Evolutionary conservation across 208 protist genomes (phyloP).

Genomic region (Lotmaria passim): DNA sequence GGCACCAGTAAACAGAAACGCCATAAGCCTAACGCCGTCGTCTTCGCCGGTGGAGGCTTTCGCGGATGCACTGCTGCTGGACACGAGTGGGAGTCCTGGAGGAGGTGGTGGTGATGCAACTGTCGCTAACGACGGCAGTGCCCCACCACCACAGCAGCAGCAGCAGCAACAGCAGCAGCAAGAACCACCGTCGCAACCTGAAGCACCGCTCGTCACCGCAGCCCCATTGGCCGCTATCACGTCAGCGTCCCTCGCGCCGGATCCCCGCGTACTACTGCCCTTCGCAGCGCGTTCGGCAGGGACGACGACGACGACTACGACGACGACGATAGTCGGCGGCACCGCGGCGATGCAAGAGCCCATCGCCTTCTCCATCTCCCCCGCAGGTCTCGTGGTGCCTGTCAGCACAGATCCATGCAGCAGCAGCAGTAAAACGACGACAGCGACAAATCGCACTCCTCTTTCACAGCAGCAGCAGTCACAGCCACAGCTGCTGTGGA

Average conservation of each 20-base stretch:
- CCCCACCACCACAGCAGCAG: background rate
- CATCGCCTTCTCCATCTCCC: slow-evolving; percentile 20
- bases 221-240: background rate
- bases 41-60: slow-evolving; percentile 52
- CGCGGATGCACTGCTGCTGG: slow-evolving; percentile 47
- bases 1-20: background rate
- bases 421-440: slow-evolving; percentile 6
- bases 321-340: slow-evolving; percentile 9
- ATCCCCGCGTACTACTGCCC: background rate
- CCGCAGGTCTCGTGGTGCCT: background rate
- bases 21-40: slow-evolving; percentile 1
- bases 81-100: slow-evolving; percentile 7
- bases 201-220: background rate
- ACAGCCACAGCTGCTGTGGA: background rate
- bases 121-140: too few species aligned
- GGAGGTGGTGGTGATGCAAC: background rate
- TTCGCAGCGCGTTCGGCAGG: background rate
- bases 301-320: background rate
- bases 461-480: slow-evolving; percentile 4
- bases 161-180: background rate
- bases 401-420: background rate
- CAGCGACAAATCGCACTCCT: background rate
- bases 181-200: too few species aligned
- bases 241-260: background rate
- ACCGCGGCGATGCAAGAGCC: slow-evolving; percentile 6